Conservation (phyloP, 1,139 yeast species). For the Hansenula sp. region DNA sequence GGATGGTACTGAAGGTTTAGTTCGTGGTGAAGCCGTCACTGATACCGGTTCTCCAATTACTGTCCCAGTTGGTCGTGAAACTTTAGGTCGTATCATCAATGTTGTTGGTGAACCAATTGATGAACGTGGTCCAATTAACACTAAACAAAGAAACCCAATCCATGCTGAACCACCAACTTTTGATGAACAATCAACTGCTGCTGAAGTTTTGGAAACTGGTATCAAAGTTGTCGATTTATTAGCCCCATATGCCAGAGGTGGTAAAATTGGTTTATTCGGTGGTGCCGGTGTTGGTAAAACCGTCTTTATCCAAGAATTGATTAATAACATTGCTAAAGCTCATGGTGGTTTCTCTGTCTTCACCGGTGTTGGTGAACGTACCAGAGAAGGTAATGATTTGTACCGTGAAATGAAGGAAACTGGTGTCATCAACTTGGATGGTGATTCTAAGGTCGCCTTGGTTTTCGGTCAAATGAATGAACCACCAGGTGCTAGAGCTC, state of each 20-base stretch:
- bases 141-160: conserved; percentile 92
- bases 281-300: conserved; percentile 99
- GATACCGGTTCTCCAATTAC: conserved; percentile 99
- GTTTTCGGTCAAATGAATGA: conserved; percentile 99
- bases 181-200: conserved; percentile 95
- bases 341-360: conserved; percentile 99
- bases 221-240: conserved; percentile 98
- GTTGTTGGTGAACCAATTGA: conserved; percentile 99
- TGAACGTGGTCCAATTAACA: conserved; percentile 97
- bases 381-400: conserved; percentile 99
- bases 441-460: conserved; percentile 99
- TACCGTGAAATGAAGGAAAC: conserved; percentile 99
- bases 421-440: conserved; percentile 99
- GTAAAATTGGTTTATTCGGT: conserved; percentile 99
- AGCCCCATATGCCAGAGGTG: conserved; percentile 99
- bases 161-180: conserved; percentile 97
- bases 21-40: conserved; percentile 87
- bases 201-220: conserved; percentile 99
- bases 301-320: conserved; percentile 98
- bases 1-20: conserved; percentile 99
- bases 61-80: conserved; percentile 98
- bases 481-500: conserved; percentile 99
- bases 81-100: conserved; percentile 97
- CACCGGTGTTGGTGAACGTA: conserved; percentile 99
- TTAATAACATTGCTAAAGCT: conserved; percentile 99